Evolutionary conservation across 352 stramenopile genomes (phyloP), one percentile per base, ranked within the genome.

Genomic region (Lagenidium giganteum): DNA sequence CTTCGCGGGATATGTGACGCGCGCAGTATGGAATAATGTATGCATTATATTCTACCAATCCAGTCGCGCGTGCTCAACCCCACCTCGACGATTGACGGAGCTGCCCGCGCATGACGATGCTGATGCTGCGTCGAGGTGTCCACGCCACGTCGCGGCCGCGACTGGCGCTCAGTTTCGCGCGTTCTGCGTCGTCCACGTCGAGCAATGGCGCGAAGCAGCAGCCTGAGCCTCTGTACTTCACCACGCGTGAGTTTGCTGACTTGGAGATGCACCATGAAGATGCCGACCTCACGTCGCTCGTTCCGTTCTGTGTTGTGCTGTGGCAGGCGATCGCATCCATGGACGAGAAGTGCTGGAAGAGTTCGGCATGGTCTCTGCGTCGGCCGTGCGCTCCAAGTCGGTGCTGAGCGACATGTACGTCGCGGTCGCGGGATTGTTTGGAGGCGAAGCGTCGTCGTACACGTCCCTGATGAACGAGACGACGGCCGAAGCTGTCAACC

Each of bases 381-480:
- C 80, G 17, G 75, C 76, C 3, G 79, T 91, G 39, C 79, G 79
- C 20, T 88, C 79, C 63, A 91, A 88, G 50, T 87, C 75, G 38
- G 75, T 91, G 44, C 48, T 91, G 30, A 86, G 70, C 52, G 79
- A 91, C 40, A 88, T 91, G 70, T 84, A 87, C 37, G 79, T 87
- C 20, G 79, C 79, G 24, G 41, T 87, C 20, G 59, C 76, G 8
- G 79, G 79, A 1, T 58, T 88, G 2, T 70, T 91, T 33, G 79
- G 79, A 46, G 75, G 79, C 13, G 79, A 91, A 42, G 78, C 79
- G 22, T 49, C 67, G 18, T 81, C 79, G 18, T 91, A 91, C 66
- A 87, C 79, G 43, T 75, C 70, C 38, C 53, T 91, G 30, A 82
- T 91, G 76, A 91, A 91, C 57, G 76, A 91, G 56, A 87, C 79